These are phyloP conservation scores for Simplicillium aogashimaense DNA, from an alignment of 2,329 filamentous ascomycete species.

Conservation along the genomic window DNA sequence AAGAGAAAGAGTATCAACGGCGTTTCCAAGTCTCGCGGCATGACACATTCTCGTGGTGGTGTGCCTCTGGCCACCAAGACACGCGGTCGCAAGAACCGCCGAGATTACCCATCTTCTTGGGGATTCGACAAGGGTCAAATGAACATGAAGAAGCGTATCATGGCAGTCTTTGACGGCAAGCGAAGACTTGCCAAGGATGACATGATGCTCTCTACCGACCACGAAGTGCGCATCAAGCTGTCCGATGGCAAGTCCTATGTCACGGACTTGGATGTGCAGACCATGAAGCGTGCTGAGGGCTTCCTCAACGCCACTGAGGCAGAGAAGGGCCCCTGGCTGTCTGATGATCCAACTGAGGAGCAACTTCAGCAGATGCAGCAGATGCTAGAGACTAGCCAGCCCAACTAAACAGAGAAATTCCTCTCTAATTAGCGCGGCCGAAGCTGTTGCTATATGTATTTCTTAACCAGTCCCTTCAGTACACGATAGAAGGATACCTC, in stretches of 20 bases:
- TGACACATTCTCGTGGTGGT: conserved; percentile 71
- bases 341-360: conserved; percentile 57
- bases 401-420: neutral
- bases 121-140: conserved; percentile 87
- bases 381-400: conserved; percentile 23
- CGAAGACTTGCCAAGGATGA: conserved; percentile 93
- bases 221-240: conserved; percentile 81
- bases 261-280: conserved; percentile 88
- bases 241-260: conserved; percentile 70
- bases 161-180: conserved; percentile 83
- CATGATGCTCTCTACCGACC: conserved; percentile 95
- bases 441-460: too few species aligned
- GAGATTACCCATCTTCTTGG: conserved; percentile 91
- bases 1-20: conserved; percentile 46
- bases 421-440: too few species aligned
- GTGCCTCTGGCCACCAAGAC: conserved; percentile 47
- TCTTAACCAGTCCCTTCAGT: too few species aligned
- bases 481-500: too few species aligned
- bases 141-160: conserved; percentile 95
- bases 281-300: conserved; percentile 76
- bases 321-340: conserved; percentile 79
- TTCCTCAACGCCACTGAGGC: conserved; percentile 71
- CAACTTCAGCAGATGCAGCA: conserved; percentile 52
- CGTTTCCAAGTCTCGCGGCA: conserved; percentile 57
- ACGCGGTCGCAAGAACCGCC: conserved; percentile 77